Evolutionary conservation across 2,329 filamentous ascomycete species (phyloP).

Genomic region (Colletotrichum aenigma): DNA sequence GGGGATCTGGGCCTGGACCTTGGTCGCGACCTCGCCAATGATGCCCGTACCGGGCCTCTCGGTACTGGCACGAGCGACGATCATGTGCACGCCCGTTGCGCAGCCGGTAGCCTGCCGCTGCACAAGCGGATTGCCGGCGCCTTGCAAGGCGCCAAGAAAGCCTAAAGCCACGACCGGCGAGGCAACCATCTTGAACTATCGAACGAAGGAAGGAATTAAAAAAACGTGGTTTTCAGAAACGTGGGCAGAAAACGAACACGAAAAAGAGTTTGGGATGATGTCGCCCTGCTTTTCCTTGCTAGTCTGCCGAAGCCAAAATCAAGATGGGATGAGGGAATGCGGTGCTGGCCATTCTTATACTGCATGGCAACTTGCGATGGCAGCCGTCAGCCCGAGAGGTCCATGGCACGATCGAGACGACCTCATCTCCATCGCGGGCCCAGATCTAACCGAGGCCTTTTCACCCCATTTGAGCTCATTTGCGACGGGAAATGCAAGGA

Average conservation of each 20-base stretch:
- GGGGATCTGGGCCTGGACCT: slow-evolving; percentile 32
- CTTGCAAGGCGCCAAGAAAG: slow-evolving; percentile 5
- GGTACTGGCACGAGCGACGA: slow-evolving; percentile 41
- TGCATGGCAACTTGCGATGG: slow-evolving; percentile 1
- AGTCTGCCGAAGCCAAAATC: neutral
- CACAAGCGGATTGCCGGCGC: neutral
- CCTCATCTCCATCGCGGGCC: neutral
- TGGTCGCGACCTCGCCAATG: slow-evolving; percentile 34
- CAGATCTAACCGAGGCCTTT: neutral
- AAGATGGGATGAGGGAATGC: neutral
- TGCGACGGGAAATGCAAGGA: neutral
- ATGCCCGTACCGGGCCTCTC: slow-evolving; percentile 37
- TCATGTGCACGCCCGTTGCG: slow-evolving; percentile 40
- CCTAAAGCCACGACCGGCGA: slow-evolving; percentile 8
- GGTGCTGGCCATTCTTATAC: neutral
- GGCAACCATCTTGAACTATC: neutral
- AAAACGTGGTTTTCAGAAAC: neutral
- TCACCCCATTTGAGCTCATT: neutral
- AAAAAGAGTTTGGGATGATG: neutral
- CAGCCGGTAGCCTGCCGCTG: slow-evolving; percentile 25
- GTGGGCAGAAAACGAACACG: neutral
- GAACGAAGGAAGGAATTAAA: neutral
- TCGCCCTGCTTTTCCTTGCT: neutral
- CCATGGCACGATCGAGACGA: neutral
- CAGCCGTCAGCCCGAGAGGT: neutral